These are phyloP conservation scores for Phytophthora hybrid DNA, from an alignment of 352 stramenopile genomes.

Conservation along the genomic window DNA sequence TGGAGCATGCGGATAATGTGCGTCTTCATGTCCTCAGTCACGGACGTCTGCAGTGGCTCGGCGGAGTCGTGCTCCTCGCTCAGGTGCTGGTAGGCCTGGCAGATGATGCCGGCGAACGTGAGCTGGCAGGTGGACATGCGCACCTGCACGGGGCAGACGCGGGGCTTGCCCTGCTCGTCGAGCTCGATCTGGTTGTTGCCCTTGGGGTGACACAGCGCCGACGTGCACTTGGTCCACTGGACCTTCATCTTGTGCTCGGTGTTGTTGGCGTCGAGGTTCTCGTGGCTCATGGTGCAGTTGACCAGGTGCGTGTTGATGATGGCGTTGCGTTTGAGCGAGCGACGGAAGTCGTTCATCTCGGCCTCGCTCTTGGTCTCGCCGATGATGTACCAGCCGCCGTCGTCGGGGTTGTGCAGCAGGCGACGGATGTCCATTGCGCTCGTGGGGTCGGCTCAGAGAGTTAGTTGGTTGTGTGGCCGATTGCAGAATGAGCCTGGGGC, in stretches of 20 bases:
- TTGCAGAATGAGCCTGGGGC: neutral
- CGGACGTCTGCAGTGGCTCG: conserved; percentile 73
- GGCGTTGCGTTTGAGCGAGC: conserved; percentile 82
- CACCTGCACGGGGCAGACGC: conserved; percentile 71
- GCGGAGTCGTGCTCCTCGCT: conserved; percentile 81
- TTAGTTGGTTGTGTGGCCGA: no score
- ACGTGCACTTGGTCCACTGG: conserved; percentile 87
- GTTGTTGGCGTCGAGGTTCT: conserved; percentile 50
- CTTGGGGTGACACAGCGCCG: conserved; percentile 81
- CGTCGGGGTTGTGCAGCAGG: conserved; percentile 80
- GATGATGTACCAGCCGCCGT: conserved; percentile 83
- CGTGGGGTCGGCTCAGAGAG: neutral
- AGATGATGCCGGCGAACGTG: conserved; percentile 75
- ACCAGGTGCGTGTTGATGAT: conserved; percentile 89
- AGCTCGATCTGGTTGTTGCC: conserved; percentile 39
- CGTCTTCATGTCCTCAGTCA: conserved; percentile 82
- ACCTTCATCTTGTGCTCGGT: conserved; percentile 88
- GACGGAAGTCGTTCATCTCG: conserved; percentile 80
- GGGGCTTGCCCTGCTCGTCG: conserved; percentile 45
- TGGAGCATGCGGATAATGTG: conserved; percentile 77
- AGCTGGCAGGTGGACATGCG: conserved; percentile 87
- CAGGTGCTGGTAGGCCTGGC: conserved; percentile 80
- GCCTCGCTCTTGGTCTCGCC: conserved; percentile 74
- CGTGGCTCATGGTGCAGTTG: conserved; percentile 86
- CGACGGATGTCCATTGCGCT: conserved; percentile 73